phyloP scores from a whole-genome alignment of 495 filamentous ascomycete genomes.

The Penicillium diatomitis region DNA sequence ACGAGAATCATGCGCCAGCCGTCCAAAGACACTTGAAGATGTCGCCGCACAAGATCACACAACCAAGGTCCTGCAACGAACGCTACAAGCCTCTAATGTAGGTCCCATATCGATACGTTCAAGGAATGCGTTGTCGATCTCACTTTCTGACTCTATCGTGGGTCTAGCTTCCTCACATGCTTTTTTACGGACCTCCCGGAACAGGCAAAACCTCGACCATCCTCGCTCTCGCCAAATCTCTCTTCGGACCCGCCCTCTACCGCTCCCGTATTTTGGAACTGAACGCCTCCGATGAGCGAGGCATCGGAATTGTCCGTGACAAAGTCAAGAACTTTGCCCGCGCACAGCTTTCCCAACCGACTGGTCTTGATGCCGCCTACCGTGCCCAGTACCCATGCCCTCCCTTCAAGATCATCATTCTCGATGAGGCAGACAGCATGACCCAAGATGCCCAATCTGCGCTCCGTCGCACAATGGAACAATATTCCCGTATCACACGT shows the following conservation, averaged over 20 bases:
- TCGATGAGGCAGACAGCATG: conserved; percentile 98
- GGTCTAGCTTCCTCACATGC: conserved; percentile 89
- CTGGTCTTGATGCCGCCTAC: conserved; percentile 52
- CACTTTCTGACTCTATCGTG: background rate
- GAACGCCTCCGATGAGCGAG: conserved; percentile 97
- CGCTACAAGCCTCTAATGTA: conserved; percentile 89
- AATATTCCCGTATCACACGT: conserved; percentile 87
- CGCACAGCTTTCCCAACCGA: conserved; percentile 80
- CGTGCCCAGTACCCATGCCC: conserved; percentile 79
- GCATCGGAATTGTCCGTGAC: conserved; percentile 92
- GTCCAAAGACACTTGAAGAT: conserved; percentile 87
- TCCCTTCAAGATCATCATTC: conserved; percentile 95
- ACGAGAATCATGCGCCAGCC: conserved; percentile 39
- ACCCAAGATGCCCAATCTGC: conserved; percentile 96
- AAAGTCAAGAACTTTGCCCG: conserved; percentile 98
- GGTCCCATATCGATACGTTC: conserved; percentile 3
- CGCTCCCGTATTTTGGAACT: conserved; percentile 92
- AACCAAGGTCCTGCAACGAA: conserved; percentile 81
- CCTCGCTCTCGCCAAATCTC: conserved; percentile 89
- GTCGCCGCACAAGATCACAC: conserved; percentile 98
- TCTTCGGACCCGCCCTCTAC: conserved; percentile 92
- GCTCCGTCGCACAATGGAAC: conserved; percentile 92
- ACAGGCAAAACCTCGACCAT: conserved; percentile 99
- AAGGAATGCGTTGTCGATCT: too few species aligned
- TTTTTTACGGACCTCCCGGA: conserved; percentile 96